A percentile compares a stretch with the other conserved stretches of the same genome.
These are phyloP conservation scores for Arabidopsis hybrid DNA, from an alignment of 441 rosid genomes.

Conservation along the genomic window DNA sequence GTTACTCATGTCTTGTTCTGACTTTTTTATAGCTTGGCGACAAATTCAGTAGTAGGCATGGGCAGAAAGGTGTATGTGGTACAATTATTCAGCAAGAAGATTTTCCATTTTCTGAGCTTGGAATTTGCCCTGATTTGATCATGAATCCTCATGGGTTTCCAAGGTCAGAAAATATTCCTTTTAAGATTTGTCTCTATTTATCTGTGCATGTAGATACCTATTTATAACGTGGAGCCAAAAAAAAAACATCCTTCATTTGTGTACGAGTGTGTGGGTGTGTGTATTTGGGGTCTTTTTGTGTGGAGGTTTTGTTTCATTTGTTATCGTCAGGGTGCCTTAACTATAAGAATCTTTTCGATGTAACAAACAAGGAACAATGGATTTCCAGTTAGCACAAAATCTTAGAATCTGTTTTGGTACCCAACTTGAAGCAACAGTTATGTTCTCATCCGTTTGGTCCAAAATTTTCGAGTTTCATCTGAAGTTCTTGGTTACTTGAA, in stretches of 20 bases:
- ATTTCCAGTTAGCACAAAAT: slow-evolving; percentile 4
- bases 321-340: not conserved
- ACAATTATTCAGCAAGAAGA: slow-evolving; percentile 96
- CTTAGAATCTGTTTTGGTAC: not conserved
- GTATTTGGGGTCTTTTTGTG: slow-evolving; percentile 9
- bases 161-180: slow-evolving; percentile 57
- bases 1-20: slow-evolving; percentile 19
- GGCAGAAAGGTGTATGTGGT: slow-evolving; percentile 99
- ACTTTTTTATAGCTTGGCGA: slow-evolving; percentile 75
- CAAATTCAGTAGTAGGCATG: slow-evolving; percentile 98
- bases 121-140: slow-evolving; percentile 95
- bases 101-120: slow-evolving; percentile 96
- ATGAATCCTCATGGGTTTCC: slow-evolving; percentile 99
- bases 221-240: slow-evolving; percentile 13
- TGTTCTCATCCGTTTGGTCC: slow-evolving; percentile 2
- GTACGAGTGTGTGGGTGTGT: slow-evolving; percentile 18
- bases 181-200: slow-evolving; percentile 1
- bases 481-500: slow-evolving; percentile 11
- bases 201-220: slow-evolving; percentile 19
- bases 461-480: slow-evolving; percentile 19
- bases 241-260: not conserved
- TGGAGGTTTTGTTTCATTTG: not conserved
- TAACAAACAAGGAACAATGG: slow-evolving; percentile 17
- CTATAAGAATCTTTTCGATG: not conserved
- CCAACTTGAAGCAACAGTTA: slow-evolving; percentile 5